phyloP scores from a whole-genome alignment of 805 yeast species.

The Maudiozyma barnettii region DNA sequence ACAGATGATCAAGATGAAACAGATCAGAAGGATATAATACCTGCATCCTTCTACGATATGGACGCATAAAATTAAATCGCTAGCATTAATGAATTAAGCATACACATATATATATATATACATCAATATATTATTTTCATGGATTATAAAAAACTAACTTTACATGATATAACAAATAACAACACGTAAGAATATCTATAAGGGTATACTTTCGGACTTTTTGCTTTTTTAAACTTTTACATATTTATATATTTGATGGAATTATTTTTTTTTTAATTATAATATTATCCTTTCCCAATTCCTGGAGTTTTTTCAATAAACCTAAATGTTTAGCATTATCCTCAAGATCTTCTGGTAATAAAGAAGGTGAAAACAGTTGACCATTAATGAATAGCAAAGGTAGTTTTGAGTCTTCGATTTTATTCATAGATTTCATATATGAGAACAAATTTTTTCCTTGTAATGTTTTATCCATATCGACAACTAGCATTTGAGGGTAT shows the following conservation, averaged over 20 bases:
- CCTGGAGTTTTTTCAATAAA: slow-evolving; percentile 10
- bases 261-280: slow-evolving; percentile 10
- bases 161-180: not conserved
- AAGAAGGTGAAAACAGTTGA: slow-evolving; percentile 13
- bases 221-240: too few relatives aligned
- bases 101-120: not conserved
- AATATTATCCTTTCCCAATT: slow-evolving; percentile 12
- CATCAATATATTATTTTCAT: not conserved
- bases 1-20: not conserved
- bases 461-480: slow-evolving; percentile 60
- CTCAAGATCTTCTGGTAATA: slow-evolving; percentile 9
- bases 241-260: slow-evolving; percentile 19
- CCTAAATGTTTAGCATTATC: slow-evolving; percentile 8
- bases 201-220: too few relatives aligned
- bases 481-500: slow-evolving; percentile 58
- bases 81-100: not conserved
- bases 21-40: not conserved
- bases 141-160: too few relatives aligned
- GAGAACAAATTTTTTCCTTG: slow-evolving; percentile 33
- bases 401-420: not conserved
- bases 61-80: slow-evolving; percentile 1
- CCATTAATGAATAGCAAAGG: slow-evolving; percentile 23
- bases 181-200: too few relatives aligned
- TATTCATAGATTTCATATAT: not conserved
- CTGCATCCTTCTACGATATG: slow-evolving; percentile 3